Percentiles rank a stretch among this genome's conserved stretches.
phyloP scores from a whole-genome alignment of 768 basidiomycete species.

The Termitomyces sp. region DNA sequence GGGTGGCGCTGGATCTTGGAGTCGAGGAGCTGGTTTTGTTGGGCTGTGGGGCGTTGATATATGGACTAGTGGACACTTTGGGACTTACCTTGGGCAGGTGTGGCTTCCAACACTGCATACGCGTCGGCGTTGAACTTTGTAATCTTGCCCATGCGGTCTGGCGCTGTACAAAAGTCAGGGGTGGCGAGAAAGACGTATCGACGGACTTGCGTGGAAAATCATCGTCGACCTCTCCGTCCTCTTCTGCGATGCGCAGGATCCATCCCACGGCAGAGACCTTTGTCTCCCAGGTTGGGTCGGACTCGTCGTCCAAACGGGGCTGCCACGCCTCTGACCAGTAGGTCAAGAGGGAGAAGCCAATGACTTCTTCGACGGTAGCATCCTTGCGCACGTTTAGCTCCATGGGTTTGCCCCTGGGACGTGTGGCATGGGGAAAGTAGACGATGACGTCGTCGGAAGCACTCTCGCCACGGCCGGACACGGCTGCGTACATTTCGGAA shows the following conservation, averaged over 20 bases:
- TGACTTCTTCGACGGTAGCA: conserved; percentile 91
- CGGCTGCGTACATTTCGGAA: conserved; percentile 78
- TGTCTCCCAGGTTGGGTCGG: conserved; percentile 54
- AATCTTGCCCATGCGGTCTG: conserved; percentile 82
- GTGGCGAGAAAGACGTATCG: background rate
- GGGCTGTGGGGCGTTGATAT: conserved; percentile 27
- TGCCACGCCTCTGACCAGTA: conserved; percentile 88
- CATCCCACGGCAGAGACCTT: conserved; percentile 78
- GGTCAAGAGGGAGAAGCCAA: conserved; percentile 87
- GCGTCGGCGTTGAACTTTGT: conserved; percentile 87
- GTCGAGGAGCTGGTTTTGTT: conserved; percentile 79
- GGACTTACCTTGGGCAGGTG: conserved; percentile 62
- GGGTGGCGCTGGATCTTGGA: conserved; percentile 78
- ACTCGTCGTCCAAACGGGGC: conserved; percentile 67
- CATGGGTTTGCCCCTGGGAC: conserved; percentile 59
- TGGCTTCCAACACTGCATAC: conserved; percentile 83
- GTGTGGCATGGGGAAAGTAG: conserved; percentile 77
- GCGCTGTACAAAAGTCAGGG: conserved; percentile 46
- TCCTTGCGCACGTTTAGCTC: conserved; percentile 77
- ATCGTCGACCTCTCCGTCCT: conserved; percentile 97
- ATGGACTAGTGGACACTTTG: background rate
- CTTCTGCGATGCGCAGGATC: conserved; percentile 91
- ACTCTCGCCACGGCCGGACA: conserved; percentile 69
- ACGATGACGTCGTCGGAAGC: conserved; percentile 63
- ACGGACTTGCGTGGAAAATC: conserved; percentile 80